Base-by-base conservation (phyloP, 139 green algal species). In the Micromonas pusilla region DNA sequence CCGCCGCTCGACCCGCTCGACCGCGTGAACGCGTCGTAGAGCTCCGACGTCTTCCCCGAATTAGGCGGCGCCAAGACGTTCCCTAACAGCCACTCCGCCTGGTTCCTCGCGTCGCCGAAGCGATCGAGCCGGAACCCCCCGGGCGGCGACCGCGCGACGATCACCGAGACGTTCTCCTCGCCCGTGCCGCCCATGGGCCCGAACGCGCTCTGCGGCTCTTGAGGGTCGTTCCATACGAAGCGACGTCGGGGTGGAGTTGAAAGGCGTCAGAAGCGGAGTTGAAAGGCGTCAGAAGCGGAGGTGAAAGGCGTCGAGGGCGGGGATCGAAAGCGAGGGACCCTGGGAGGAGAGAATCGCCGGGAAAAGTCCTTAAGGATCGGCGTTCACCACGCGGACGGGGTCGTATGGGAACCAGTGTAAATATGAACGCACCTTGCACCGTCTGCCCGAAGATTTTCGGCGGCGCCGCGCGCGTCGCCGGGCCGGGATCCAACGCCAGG, bases 101-200 rank as follows among this genome's bases (percentile, higher is more conserved):
- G 88, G 53, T 87, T 32, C 31, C 86, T 57, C 37, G 68, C 68
- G 37, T 75, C 37, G 0, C 68, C 68, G 62, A 75, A 75, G 19
- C 30, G 9, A 0, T n/a, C 37, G 20, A 75, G 53, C 52, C 62
- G n/a, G 31, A 75, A 75, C 16, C 68, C 68, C 16, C 25, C 30
- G 4, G 34, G 37, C 16, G 45, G 45, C 19, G 33, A 38, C 3
- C 23, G 30, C 0, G 90, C 89, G 16, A 93, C 92, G 16, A 98
- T 86, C 0, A 97, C 89, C 37, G 79, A 90, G 31, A 98, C 83
- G 75, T 98, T 98, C 75, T 93, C 84, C 79, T 98, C 93, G 0
- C 93, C 93, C 23, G 80, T 90, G 63, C 85, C 90, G 21, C 90
- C 91, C 4, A 91, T 45, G 0, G 93, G 93, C 1, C 93, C 93